These are phyloP conservation scores for Kalmanozyma brasiliensis DNA, from an alignment of 1,284 basidiomycete genomes.

Conservation along the genomic window DNA sequence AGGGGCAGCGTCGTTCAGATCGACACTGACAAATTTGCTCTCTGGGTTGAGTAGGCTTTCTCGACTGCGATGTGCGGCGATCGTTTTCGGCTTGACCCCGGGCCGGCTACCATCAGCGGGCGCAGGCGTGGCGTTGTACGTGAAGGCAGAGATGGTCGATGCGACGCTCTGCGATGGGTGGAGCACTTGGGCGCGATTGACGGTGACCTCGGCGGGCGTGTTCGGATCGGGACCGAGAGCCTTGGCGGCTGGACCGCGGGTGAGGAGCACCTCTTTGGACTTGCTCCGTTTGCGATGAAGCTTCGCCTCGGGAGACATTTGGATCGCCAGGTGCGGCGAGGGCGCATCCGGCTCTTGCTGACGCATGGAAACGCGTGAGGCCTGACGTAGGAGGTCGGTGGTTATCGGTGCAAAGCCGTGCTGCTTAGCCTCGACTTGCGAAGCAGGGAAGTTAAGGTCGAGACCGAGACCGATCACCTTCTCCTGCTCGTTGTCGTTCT, in stretches of 20 bases:
- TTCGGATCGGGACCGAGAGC: slow-evolving; percentile 18
- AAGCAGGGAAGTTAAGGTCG: slow-evolving; percentile 15
- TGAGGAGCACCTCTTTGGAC: slow-evolving; percentile 26
- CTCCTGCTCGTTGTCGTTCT: slow-evolving; percentile 7
- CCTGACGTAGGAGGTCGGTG: slow-evolving; percentile 32
- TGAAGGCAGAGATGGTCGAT: slow-evolving; percentile 55
- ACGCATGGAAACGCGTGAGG: slow-evolving; percentile 19
- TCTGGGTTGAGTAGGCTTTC: slow-evolving; percentile 16
- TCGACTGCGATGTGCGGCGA: slow-evolving; percentile 17
- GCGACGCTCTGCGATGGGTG: slow-evolving; percentile 46
- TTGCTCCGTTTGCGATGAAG: slow-evolving; percentile 13
- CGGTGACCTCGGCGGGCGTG: slow-evolving; percentile 13
- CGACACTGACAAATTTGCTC: slow-evolving; percentile 45
- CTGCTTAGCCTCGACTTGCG: not conserved
- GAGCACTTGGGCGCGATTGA: slow-evolving; percentile 27
- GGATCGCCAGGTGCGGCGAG: slow-evolving; percentile 43
- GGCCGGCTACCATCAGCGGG: slow-evolving; percentile 2
- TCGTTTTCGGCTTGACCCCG: slow-evolving; percentile 19
- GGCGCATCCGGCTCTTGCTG: slow-evolving; percentile 2
- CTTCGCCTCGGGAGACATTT: slow-evolving; percentile 33
- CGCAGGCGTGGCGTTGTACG: slow-evolving; percentile 52
- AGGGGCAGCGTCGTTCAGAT: slow-evolving; percentile 31
- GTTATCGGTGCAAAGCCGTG: slow-evolving; percentile 35
- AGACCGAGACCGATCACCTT: slow-evolving; percentile 28
- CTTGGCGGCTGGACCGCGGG: slow-evolving; percentile 10